Evolutionary conservation across 129 eudicot genomes (phyloP).

Genomic region (Daucus carota): DNA sequence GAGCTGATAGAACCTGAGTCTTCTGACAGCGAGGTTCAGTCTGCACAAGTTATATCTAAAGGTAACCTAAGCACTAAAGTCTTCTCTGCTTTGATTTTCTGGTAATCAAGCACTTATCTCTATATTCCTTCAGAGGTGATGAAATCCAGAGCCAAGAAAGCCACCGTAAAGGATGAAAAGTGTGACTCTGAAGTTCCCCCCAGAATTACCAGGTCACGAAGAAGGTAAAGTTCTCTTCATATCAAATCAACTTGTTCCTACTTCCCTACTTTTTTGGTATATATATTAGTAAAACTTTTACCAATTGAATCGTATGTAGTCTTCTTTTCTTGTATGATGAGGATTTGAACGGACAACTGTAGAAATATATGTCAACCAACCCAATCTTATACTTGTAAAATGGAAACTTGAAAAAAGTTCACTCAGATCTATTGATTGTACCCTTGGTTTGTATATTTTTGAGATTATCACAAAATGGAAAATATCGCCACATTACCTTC

Average conservation of each 20-base stretch:
- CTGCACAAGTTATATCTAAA: conserved; percentile 34
- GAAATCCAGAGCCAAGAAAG: conserved; percentile 41
- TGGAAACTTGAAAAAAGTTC: not conserved
- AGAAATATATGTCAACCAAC: not conserved
- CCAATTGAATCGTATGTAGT: not conserved
- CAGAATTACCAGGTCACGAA: conserved; percentile 44
- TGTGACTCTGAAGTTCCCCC: conserved; percentile 27
- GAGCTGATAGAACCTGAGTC: conserved; percentile 45
- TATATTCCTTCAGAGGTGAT: conserved; percentile 39
- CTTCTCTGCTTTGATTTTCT: not conserved
- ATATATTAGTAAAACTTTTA: not conserved
- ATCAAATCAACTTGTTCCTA: not conserved
- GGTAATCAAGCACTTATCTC: conserved; percentile 7
- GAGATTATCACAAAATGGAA: not conserved
- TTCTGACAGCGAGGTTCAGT: conserved; percentile 61
- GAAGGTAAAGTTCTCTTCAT: conserved; percentile 36
- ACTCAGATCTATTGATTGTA: not conserved
- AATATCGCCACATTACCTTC: not conserved
- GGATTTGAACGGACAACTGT: not conserved
- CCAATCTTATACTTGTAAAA: not conserved
- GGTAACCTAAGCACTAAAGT: conserved; percentile 29
- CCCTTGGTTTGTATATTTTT: not conserved
- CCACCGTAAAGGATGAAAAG: conserved; percentile 29
- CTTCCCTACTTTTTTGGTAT: conserved; percentile 2
- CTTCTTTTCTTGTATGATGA: not conserved